Conservation (phyloP, 805 yeast species). For the Sugiyamaella floridensis region DNA sequence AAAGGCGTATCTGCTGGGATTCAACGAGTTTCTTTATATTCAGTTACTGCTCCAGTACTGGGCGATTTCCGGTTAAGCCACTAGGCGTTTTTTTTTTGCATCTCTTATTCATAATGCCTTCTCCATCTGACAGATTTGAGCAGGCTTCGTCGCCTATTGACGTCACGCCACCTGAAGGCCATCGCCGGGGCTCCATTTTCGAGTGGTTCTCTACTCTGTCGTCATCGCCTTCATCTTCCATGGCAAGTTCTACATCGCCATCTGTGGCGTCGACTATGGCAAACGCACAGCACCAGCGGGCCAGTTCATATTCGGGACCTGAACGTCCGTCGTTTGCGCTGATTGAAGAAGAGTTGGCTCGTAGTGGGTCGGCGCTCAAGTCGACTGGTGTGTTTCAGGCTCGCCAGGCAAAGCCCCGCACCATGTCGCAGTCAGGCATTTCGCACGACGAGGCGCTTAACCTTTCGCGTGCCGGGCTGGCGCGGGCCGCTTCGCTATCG, state of each 20-base stretch:
- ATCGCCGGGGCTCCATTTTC: slow-evolving; percentile 1
- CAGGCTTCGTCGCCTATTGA: neutral
- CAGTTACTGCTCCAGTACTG: no score
- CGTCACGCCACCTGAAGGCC: neutral
- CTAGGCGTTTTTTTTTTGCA: no score
- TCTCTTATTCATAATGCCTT: neutral
- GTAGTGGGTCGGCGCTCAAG: neutral
- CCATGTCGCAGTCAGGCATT: slow-evolving; percentile 24
- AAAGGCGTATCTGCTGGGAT: no score
- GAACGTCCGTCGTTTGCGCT: slow-evolving; percentile 1
- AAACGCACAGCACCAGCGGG: neutral
- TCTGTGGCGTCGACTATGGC: neutral
- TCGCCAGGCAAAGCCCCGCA: slow-evolving; percentile 13
- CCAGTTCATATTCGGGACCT: slow-evolving; percentile 2
- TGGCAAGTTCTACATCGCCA: neutral
- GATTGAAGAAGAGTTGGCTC: neutral
- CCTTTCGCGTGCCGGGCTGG: slow-evolving; percentile 26
- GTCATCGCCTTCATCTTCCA: neutral
- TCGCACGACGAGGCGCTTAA: slow-evolving; percentile 34
- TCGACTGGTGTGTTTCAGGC: neutral
- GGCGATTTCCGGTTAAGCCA: no score
- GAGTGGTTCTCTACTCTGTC: slow-evolving; percentile 4
- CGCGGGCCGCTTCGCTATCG: slow-evolving; percentile 3
- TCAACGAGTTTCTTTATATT: no score
- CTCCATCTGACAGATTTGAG: neutral